These are phyloP conservation scores for Xerophyta viscosa DNA, from an alignment of 106 monocot species.

Conservation along the genomic window DNA sequence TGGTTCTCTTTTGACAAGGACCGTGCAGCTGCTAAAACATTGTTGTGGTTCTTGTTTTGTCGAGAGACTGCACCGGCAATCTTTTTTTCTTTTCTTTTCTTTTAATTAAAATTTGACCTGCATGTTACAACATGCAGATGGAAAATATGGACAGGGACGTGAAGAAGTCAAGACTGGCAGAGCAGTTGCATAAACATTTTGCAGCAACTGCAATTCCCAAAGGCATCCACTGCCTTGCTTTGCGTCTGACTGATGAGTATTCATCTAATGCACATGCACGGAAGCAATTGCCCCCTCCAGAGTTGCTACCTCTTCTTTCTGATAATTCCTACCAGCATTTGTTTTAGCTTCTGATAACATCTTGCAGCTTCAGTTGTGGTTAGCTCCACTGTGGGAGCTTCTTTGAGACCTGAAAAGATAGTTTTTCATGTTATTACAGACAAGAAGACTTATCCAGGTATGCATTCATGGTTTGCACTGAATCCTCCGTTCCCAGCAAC, in stretches of 20 bases:
- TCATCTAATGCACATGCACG: conserved; percentile 94
- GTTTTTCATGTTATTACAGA: conserved; percentile 98
- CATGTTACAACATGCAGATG: conserved; percentile 42
- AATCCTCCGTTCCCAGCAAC: conserved; percentile 56
- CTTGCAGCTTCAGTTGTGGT: conserved; percentile 90
- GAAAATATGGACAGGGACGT: conserved; percentile 67
- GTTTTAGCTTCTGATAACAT: conserved; percentile 80
- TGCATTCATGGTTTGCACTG: conserved; percentile 98
- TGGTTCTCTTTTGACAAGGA: no score
- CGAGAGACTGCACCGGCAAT: background rate
- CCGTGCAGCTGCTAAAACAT: no score
- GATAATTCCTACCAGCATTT: conserved; percentile 72
- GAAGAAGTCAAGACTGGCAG: conserved; percentile 64
- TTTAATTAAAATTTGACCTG: no score
- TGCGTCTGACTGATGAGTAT: conserved; percentile 83
- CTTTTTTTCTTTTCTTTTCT: background rate
- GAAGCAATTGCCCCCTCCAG: conserved; percentile 79
- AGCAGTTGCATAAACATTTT: conserved; percentile 84
- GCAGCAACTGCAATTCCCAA: conserved; percentile 89
- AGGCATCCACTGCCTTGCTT: conserved; percentile 87
- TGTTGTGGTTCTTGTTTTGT: background rate
- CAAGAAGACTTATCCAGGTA: conserved; percentile 91
- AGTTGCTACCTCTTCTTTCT: conserved; percentile 58
- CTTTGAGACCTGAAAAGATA: conserved; percentile 53
- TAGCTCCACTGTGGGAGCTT: conserved; percentile 52